Evolutionary conservation across 768 basidiomycete genomes (phyloP), one percentile per base, ranked within the genome.

Genomic region (Trametes meyenii): DNA sequence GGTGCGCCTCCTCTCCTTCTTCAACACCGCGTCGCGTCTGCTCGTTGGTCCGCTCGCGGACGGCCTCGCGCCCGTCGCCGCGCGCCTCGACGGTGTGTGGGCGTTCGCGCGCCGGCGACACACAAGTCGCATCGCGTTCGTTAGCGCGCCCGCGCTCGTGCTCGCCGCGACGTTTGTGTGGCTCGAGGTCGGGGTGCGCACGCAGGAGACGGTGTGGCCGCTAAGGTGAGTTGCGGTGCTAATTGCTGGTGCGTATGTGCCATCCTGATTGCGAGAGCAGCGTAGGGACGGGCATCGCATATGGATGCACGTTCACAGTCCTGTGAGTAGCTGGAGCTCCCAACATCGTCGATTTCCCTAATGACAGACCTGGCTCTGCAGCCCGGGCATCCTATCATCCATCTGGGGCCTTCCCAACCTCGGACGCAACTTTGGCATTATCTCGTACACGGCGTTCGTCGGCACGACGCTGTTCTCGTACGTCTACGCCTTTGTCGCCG

Each of bases 391-490:
- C 29, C 74, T 91, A 4, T 84, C 86, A 2, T 79, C 87, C 1
- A 78, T 89, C 23, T 94, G 90, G 89, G 92, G 92, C 13, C 70
- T 80, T 26, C 68, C 78, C n/a, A 81, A 90, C 62, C 75, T 87
- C 5, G 92, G 85, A 10, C 84, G 92, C 58, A 94, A 94, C 72
- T 93, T 85, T 61, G 90, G 90, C 24, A 72, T 90, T 39, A 69
- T 91, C 58, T 84, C 87, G 50, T 91, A 90, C 66, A 85, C 90
- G 0, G 87, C 90, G 5, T 89, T 92, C 71, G 71, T 85, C 24
- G 91, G 90, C 5, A 91, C 90, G 0, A 84, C 89, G 1, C 38
- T 85, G 0, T 92, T 92, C 71, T 91, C 92, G 2, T 92, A 90
- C 71, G 69, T 93, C 0, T 94, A 92, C 62, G 92, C 92, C 14